phyloP scores from a whole-genome alignment of 2,329 filamentous ascomycete genomes.

The Sporothrix phasma region DNA sequence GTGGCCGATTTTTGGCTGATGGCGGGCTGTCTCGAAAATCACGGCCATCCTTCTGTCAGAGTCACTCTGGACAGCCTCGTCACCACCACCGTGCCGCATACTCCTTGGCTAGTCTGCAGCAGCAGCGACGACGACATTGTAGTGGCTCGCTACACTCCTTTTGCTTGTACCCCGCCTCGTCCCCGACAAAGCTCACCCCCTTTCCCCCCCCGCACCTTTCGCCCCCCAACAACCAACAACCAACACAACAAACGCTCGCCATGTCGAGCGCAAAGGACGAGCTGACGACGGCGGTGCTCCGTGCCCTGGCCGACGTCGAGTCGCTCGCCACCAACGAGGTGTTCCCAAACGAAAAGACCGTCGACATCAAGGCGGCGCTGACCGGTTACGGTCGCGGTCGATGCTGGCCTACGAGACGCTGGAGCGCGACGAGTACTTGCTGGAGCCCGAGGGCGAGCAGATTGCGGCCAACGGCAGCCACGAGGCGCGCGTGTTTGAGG shows the following conservation, averaged over 20 bases:
- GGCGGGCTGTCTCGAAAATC: slow-evolving; percentile 12
- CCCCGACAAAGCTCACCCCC: not conserved
- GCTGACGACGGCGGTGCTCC: slow-evolving; percentile 54
- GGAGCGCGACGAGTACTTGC: slow-evolving; percentile 63
- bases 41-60: slow-evolving; percentile 2
- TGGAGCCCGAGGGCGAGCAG: slow-evolving; percentile 65
- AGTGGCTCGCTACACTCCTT: not conserved
- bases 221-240: not conserved
- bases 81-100: not conserved
- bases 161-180: too few species aligned
- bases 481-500: slow-evolving; percentile 73
- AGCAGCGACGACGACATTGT: not conserved
- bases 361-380: slow-evolving; percentile 72
- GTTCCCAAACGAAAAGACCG: slow-evolving; percentile 57
- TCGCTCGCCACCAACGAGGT: slow-evolving; percentile 58
- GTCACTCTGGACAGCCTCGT: slow-evolving; percentile 8
- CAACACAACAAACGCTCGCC: not conserved
- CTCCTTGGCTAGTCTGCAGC: not conserved
- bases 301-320: slow-evolving; percentile 52
- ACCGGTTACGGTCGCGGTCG: slow-evolving; percentile 70
- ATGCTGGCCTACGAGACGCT: slow-evolving; percentile 83
- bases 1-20: slow-evolving; percentile 5
- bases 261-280: slow-evolving; percentile 36
- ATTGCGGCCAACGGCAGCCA: slow-evolving; percentile 69
- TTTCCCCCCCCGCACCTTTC: not conserved